Evolutionary conservation across 805 yeast species (phyloP), one percentile per base, ranked within the genome.

Genomic region (Kodamaea neixiangensis): DNA sequence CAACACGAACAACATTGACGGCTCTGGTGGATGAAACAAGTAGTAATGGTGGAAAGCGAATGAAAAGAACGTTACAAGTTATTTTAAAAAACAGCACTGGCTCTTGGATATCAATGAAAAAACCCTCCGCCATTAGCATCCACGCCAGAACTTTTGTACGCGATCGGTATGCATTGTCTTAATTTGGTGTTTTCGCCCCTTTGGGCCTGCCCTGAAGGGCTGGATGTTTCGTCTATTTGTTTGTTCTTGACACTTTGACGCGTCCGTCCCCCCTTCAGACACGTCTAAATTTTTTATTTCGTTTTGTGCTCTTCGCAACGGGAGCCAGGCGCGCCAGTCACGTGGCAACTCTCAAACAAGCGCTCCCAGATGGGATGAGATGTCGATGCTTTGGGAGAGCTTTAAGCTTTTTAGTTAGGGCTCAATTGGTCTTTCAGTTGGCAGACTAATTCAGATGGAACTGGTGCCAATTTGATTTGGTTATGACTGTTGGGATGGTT

Each of bases 1-100:
- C 41, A 22, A 40, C 21, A 37, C 35, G 44, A 47, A 31, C 19
- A 46, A 33, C 39, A 20, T 46, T 37, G 15, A 37, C 41, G 41
- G 15, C n/a, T 14, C 20, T 37, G 41, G 41, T 14, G 5, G 41
- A 20, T 37, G 41, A 17, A 15, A 31, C 40, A 5, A 34, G 15
- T 22, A 22, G 44, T 14, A 22, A 25, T 9, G 25, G 38, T 4
- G 18, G 38, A 22, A 25, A 39, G 19, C 18, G 20, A 29, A 15
- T 21, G 46, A 46, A 38, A 37, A 37, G 41, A 37, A 19, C 17
- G 41, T 17, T 17, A 20, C 6, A 17, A 14, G 19, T 37, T 5
- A 25, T 5, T 25, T 37, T 11, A 17, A 37, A 37, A 37, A 17
- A 7, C 17, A n/a, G 21, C 13, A 17, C 41, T 2, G 21, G 20